These are phyloP conservation scores for Pholiota conissans DNA, from an alignment of 768 basidiomycete species.

Conservation along the genomic window DNA sequence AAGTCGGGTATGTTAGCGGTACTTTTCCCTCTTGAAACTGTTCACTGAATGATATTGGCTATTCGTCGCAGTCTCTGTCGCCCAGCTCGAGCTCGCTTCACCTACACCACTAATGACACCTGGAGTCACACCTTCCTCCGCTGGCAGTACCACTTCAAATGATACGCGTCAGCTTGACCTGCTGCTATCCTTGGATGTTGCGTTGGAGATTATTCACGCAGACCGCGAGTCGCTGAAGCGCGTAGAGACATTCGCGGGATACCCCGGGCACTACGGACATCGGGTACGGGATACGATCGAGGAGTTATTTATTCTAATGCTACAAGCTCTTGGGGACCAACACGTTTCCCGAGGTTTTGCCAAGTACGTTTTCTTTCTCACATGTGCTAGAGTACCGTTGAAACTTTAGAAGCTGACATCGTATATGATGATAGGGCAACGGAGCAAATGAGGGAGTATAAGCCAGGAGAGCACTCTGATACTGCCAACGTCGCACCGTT, in stretches of 20 bases:
- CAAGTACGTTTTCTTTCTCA: slow-evolving; percentile 47
- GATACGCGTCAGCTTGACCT: slow-evolving; percentile 64
- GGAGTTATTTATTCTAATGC: slow-evolving; percentile 85
- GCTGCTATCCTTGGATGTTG: slow-evolving; percentile 87
- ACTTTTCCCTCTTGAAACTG: neutral
- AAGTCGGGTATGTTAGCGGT: slow-evolving; percentile 8
- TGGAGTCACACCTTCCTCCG: slow-evolving; percentile 1
- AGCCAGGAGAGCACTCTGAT: slow-evolving; percentile 82
- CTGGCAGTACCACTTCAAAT: neutral
- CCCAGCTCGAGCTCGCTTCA: slow-evolving; percentile 13
- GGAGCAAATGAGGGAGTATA: slow-evolving; percentile 86
- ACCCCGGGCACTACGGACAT: slow-evolving; percentile 85
- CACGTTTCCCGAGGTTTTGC: slow-evolving; percentile 84
- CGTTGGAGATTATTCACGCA: slow-evolving; percentile 90
- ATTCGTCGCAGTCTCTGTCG: slow-evolving; percentile 2
- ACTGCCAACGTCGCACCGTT: slow-evolving; percentile 87
- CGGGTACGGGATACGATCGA: slow-evolving; percentile 92
- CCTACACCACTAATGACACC: slow-evolving; percentile 18
- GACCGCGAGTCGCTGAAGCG: slow-evolving; percentile 91
- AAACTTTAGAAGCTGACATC: too few species aligned
- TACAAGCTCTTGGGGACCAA: slow-evolving; percentile 73
- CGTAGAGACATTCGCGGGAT: slow-evolving; percentile 85
- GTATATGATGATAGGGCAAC: slow-evolving; percentile 61
- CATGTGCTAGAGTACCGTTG: too few species aligned
- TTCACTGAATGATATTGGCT: neutral